A percentile compares a stretch with the other conserved stretches of the same genome.
These are phyloP conservation scores for Podospora conica DNA, from an alignment of 495 filamentous ascomycete genomes.

Conservation along the genomic window DNA sequence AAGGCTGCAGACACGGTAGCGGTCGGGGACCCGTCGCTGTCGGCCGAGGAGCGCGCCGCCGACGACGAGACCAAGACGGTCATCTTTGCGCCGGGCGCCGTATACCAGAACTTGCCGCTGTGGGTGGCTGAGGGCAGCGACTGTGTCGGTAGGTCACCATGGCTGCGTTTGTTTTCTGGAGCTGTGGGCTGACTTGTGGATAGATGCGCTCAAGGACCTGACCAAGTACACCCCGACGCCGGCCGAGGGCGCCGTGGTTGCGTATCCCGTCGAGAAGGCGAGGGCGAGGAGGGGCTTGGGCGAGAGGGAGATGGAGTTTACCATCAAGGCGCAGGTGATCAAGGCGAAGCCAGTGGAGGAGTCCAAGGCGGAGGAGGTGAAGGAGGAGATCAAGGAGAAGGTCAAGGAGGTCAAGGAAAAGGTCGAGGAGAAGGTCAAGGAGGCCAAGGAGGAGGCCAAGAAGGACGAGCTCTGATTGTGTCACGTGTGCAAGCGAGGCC, in stretches of 20 bases:
- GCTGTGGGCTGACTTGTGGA: not conserved
- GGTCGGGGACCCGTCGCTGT: constrained; percentile 16
- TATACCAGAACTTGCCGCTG: constrained; percentile 29
- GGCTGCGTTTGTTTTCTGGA: not conserved
- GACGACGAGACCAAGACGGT: constrained; percentile 23
- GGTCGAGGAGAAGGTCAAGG: constrained; percentile 14
- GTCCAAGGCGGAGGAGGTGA: constrained; percentile 4
- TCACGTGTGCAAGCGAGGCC: too few species aligned
- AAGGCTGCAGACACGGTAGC: constrained; percentile 10
- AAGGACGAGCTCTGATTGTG: constrained; percentile 4
- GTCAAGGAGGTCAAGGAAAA: constrained; percentile 2
- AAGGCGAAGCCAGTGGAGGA: constrained; percentile 17
- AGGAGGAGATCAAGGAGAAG: not conserved
- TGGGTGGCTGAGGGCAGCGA: constrained; percentile 31
- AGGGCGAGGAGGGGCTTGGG: constrained; percentile 9
- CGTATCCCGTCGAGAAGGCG: constrained; percentile 25
- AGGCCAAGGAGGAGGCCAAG: not conserved
- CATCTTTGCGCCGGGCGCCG: constrained; percentile 31
- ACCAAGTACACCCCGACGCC: constrained; percentile 25
- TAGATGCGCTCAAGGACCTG: constrained; percentile 25
- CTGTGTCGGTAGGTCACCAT: constrained; percentile 23
- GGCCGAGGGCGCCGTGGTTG: constrained; percentile 27
- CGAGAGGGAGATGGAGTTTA: constrained; percentile 26
- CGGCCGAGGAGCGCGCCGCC: constrained; percentile 10
- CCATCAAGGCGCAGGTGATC: constrained; percentile 25